phyloP scores from a whole-genome alignment of 73 alveolate species.

The Symbiodinium pilosum region DNA sequence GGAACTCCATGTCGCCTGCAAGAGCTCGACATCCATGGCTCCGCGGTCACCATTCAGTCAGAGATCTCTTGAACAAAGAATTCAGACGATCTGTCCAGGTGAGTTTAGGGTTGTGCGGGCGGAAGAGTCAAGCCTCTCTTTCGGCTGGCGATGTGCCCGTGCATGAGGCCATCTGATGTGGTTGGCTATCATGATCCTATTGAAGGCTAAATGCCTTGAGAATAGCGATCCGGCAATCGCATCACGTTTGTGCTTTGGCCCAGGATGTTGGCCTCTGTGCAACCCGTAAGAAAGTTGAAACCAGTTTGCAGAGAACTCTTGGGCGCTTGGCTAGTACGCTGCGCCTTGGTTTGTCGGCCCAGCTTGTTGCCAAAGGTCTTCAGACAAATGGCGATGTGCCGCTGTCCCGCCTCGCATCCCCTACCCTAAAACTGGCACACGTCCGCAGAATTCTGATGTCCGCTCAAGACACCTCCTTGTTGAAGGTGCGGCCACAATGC shows the following conservation, averaged over 20 bases:
- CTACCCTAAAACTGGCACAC: neutral
- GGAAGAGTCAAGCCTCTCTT: too few relatives aligned
- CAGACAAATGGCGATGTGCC: constrained; percentile 90
- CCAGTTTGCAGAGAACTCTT: neutral
- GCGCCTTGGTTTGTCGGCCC: constrained; percentile 33
- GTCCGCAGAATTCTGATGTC: neutral
- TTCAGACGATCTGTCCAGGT: too few relatives aligned
- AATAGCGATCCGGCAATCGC: too few relatives aligned
- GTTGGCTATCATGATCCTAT: too few relatives aligned
- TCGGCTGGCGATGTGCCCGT: too few relatives aligned
- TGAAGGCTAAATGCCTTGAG: too few relatives aligned
- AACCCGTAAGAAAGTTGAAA: too few relatives aligned
- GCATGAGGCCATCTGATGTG: too few relatives aligned
- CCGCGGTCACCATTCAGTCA: neutral
- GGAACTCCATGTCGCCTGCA: constrained; percentile 40
- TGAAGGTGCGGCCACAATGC: constrained; percentile 88
- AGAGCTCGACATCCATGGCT: neutral
- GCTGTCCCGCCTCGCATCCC: constrained; percentile 55
- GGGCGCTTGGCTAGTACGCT: neutral
- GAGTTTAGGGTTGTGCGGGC: too few relatives aligned
- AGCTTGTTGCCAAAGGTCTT: constrained; percentile 70
- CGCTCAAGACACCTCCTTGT: constrained; percentile 35
- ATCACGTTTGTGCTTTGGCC: too few relatives aligned
- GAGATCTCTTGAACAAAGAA: too few relatives aligned
- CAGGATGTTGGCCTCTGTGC: too few relatives aligned